Evolutionary conservation across 2,329 filamentous ascomycete species (phyloP).

Genomic region (Arthroderma sp.): DNA sequence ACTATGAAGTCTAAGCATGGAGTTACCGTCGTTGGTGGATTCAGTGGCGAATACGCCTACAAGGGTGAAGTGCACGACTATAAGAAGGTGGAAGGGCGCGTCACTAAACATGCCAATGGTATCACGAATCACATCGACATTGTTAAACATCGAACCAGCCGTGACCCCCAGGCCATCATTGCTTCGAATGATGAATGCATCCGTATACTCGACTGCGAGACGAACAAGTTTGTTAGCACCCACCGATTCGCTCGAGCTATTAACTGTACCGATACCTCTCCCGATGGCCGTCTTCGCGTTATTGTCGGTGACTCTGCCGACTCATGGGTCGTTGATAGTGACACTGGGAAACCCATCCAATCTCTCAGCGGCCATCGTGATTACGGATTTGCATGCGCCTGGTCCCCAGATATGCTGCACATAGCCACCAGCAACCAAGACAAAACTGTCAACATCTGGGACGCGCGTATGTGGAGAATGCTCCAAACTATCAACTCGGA

Average conservation of each 20-base stretch:
- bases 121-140: constrained; percentile 50
- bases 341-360: constrained; percentile 30
- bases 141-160: constrained; percentile 37
- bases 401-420: constrained; percentile 38
- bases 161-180: constrained; percentile 41
- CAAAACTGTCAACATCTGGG: constrained; percentile 37
- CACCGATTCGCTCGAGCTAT: constrained; percentile 31
- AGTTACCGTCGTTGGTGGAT: constrained; percentile 44
- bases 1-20: constrained; percentile 41
- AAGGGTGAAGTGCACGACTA: constrained; percentile 27
- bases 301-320: constrained; percentile 34
- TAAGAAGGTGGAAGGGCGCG: constrained; percentile 33
- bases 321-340: constrained; percentile 34
- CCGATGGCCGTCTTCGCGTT: constrained; percentile 33
- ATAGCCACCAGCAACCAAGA: constrained; percentile 38
- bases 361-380: constrained; percentile 31
- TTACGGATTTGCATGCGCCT: constrained; percentile 37
- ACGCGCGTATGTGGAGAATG: constrained; percentile 31
- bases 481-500: constrained; percentile 34
- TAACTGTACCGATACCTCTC: constrained; percentile 36
- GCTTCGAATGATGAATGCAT: constrained; percentile 47
- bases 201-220: constrained; percentile 43
- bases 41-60: constrained; percentile 46
- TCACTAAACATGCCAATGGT: constrained; percentile 40
- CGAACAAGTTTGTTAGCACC: constrained; percentile 29